Conservation (phyloP, 2,329 filamentous ascomycete genomes). For the Meredithiella fracta region DNA sequence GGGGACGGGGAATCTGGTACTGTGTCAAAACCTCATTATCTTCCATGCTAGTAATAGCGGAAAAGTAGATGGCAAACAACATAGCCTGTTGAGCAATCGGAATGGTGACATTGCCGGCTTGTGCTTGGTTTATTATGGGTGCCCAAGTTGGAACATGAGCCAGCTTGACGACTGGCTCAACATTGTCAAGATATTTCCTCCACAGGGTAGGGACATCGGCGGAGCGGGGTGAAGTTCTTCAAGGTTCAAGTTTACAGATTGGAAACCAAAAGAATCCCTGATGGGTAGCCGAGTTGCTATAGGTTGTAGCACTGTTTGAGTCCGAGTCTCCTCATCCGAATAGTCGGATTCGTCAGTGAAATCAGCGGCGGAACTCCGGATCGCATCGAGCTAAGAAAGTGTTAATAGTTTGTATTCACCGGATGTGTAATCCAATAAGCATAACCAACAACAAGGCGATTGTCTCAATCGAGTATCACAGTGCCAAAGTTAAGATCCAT, state of each 20-base stretch:
- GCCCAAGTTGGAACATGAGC: conserved; percentile 53
- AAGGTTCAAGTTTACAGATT: conserved; percentile 52
- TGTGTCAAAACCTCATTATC: conserved; percentile 38
- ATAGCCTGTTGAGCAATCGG: conserved; percentile 45
- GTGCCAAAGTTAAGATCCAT: too few species aligned
- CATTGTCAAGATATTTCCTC: conserved; percentile 55
- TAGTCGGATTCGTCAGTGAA: conserved; percentile 36
- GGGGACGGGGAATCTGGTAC: conserved; percentile 28
- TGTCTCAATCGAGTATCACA: too few species aligned
- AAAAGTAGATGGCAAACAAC: conserved; percentile 46
- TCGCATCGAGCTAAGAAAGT: conserved; percentile 23
- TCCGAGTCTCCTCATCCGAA: conserved; percentile 40
- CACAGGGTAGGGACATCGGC: conserved; percentile 52
- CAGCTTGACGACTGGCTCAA: conserved; percentile 56
- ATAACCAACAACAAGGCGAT: not conserved
- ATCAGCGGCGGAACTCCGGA: conserved; percentile 26
- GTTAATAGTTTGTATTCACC: not conserved
- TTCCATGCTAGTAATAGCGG: conserved; percentile 41
- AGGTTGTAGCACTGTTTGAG: conserved; percentile 3
- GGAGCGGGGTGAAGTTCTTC: conserved; percentile 47
- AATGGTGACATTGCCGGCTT: conserved; percentile 33
- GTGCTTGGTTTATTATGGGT: conserved; percentile 42
- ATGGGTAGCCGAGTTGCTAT: conserved; percentile 24
- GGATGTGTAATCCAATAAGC: not conserved
- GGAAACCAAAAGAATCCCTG: conserved; percentile 59